Evolutionary conservation across 768 basidiomycete species (phyloP), one percentile per base, ranked within the genome.

Genomic region (Sporobolomyces pararoseus): DNA sequence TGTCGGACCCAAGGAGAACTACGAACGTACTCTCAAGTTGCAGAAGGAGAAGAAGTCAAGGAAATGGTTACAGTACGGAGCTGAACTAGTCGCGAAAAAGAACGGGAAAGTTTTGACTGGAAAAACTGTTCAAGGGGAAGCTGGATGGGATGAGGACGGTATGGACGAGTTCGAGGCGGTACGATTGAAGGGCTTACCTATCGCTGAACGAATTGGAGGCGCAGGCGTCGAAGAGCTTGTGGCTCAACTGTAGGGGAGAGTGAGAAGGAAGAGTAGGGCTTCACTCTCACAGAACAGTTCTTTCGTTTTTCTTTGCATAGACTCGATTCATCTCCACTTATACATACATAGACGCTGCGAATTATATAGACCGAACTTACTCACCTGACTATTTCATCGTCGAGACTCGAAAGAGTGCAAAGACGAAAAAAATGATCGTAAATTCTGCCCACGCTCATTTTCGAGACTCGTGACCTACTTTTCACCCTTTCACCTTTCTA

Each of bases 11-110:
- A 63, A 70, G 19, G 9, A 37, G 29, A 67, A 61, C 68, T 75
- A 51, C 57, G 59, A 67, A n/a, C 81, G 79, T 55, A 82, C 81
- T 77, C 86, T 86, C 21, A 49, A 7, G 17, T 55, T 73, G 3
- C 35, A 34, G 21, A 54, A 52, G 37, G 68, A 46, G 49, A 37
- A 37, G n/a, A 66, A 66, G 34, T n/a, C 29, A 1, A 49, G 61
- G 6, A 21, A 39, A 35, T 73, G 72, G 72, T 29, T 73, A 47
- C 53, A 66, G 54, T 73, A 53, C 55, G 72, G 72, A n/a, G 72
- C 64, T 3, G 68, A 54, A n/a, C 2, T 59, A 5, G 54, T 53
- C 0, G 72, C 72, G 49, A n/a, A 31, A 47, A 32, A 46, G 52
- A 55, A 57, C 19, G 71, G 66, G 29, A 68, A 63, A 37, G 39